These are phyloP conservation scores for Meira miltonrushii DNA, from an alignment of 1,284 basidiomycete genomes.

Conservation along the genomic window DNA sequence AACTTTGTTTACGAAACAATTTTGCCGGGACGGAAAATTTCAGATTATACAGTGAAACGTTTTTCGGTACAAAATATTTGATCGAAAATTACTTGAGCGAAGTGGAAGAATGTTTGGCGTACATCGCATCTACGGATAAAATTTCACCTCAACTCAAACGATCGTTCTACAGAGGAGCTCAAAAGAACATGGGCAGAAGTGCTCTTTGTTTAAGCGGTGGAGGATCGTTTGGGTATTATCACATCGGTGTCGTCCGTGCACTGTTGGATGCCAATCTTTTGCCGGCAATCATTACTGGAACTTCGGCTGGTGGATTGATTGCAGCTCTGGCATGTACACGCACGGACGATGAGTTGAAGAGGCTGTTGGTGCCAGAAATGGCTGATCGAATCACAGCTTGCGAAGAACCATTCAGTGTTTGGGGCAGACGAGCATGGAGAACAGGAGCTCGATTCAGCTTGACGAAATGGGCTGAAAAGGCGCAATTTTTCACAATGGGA, in stretches of 20 bases:
- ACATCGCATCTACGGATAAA: slow-evolving; percentile 39
- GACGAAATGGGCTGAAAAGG: slow-evolving; percentile 70
- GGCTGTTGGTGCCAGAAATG: slow-evolving; percentile 55
- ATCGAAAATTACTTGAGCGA: slow-evolving; percentile 37
- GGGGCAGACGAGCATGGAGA: slow-evolving; percentile 72
- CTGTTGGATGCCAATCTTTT: slow-evolving; percentile 81
- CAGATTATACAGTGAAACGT: slow-evolving; percentile 81
- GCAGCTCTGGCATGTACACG: slow-evolving; percentile 72
- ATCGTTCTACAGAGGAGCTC: slow-evolving; percentile 81
- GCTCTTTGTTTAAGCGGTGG: slow-evolving; percentile 92
- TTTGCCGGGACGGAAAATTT: slow-evolving; percentile 91
- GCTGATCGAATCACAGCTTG: slow-evolving; percentile 86
- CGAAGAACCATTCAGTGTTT: slow-evolving; percentile 64
- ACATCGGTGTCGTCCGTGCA: slow-evolving; percentile 85
- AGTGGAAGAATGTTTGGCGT: slow-evolving; percentile 11
- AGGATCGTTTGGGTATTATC: slow-evolving; percentile 85
- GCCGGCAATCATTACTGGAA: slow-evolving; percentile 81
- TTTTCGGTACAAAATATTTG: slow-evolving; percentile 50
- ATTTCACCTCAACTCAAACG: slow-evolving; percentile 72
- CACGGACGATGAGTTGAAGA: slow-evolving; percentile 79
- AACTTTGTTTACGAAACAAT: slow-evolving; percentile 84
- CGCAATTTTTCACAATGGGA: slow-evolving; percentile 83
- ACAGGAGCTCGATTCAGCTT: slow-evolving; percentile 94
- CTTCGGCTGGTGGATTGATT: slow-evolving; percentile 79
- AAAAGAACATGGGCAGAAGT: slow-evolving; percentile 79